phyloP scores from a whole-genome alignment of 768 basidiomycete species.

The Hirschioporus abietinus region DNA sequence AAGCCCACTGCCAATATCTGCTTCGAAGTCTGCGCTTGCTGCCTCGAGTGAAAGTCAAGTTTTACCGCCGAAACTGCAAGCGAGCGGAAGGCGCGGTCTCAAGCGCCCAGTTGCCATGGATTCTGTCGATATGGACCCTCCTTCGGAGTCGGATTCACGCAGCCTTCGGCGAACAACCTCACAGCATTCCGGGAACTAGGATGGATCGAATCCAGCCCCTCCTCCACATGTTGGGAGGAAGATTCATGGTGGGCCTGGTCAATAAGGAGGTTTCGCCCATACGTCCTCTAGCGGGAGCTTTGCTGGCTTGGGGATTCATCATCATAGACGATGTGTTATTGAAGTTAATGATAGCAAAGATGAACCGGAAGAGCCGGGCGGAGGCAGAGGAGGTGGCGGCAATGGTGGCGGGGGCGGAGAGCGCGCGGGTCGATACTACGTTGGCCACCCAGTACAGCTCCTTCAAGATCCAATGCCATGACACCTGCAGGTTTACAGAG shows the following conservation, averaged over 20 bases:
- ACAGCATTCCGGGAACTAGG: constrained; percentile 9
- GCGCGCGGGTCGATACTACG: neutral
- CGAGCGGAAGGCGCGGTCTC: constrained; percentile 35
- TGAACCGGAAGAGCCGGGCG: constrained; percentile 37
- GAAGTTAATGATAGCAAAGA: constrained; percentile 78
- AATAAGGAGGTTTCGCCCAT: neutral
- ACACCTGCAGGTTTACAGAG: constrained; percentile 48
- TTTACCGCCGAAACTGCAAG: neutral
- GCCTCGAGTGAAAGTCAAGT: neutral
- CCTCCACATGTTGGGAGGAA: constrained; percentile 35
- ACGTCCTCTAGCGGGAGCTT: constrained; percentile 37
- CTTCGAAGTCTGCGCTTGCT: constrained; percentile 28
- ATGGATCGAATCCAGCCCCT: constrained; percentile 19
- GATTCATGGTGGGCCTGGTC: constrained; percentile 9
- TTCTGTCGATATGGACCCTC: constrained; percentile 66
- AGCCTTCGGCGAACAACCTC: neutral
- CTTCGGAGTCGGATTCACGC: neutral
- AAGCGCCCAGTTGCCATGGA: constrained; percentile 81
- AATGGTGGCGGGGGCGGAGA: constrained; percentile 15
- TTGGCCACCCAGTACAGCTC: constrained; percentile 8
- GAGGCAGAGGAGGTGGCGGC: constrained; percentile 21
- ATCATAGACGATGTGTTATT: constrained; percentile 58
- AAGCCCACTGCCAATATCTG: constrained; percentile 38
- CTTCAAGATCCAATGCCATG: constrained; percentile 11
- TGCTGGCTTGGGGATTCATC: constrained; percentile 36